Evolutionary conservation across 1,284 basidiomycete genomes (phyloP).

Genomic region (Trichosporon sp.): DNA sequence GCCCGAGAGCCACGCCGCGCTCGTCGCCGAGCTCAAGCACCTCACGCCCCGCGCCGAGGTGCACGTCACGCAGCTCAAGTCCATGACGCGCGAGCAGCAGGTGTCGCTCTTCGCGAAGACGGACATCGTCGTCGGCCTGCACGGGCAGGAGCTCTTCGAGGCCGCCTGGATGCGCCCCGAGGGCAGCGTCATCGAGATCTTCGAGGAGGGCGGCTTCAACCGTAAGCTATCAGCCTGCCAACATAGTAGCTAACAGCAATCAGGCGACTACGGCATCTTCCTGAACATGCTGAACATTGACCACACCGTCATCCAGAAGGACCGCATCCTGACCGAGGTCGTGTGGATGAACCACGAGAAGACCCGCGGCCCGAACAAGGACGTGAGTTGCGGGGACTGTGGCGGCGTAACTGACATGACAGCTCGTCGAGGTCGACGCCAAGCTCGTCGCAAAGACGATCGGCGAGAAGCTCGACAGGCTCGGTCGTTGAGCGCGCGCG

Average conservation of each 20-base stretch:
- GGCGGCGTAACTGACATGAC: background rate
- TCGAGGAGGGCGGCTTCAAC: constrained; percentile 27
- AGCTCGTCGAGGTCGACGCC: constrained; percentile 11
- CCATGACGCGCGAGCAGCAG: constrained; percentile 35
- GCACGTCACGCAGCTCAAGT: constrained; percentile 33
- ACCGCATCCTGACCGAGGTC: constrained; percentile 7
- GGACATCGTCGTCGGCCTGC: constrained; percentile 37
- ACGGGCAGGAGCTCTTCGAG: constrained; percentile 32
- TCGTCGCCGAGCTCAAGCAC: constrained; percentile 34
- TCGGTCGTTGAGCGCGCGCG: background rate
- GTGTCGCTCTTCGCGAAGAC: constrained; percentile 35
- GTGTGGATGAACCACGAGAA: constrained; percentile 6
- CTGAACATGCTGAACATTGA: constrained; percentile 30
- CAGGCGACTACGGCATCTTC: constrained; percentile 37
- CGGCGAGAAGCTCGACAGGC: constrained; percentile 8
- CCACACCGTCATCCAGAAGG: constrained; percentile 32
- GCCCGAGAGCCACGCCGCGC: constrained; percentile 22
- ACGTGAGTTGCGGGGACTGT: background rate
- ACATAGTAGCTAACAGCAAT: background rate
- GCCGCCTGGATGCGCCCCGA: constrained; percentile 37
- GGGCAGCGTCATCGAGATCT: constrained; percentile 29
- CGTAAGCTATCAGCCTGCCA: constrained; percentile 22
- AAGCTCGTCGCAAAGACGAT: constrained; percentile 19
- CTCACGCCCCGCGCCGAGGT: constrained; percentile 41
- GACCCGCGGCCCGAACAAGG: constrained; percentile 4